Percentiles rank a stretch among this genome's conserved stretches.
Conservation (phyloP, 1,284 basidiomycete genomes). For the Cutaneotrichosporon spelunceum region DNA sequence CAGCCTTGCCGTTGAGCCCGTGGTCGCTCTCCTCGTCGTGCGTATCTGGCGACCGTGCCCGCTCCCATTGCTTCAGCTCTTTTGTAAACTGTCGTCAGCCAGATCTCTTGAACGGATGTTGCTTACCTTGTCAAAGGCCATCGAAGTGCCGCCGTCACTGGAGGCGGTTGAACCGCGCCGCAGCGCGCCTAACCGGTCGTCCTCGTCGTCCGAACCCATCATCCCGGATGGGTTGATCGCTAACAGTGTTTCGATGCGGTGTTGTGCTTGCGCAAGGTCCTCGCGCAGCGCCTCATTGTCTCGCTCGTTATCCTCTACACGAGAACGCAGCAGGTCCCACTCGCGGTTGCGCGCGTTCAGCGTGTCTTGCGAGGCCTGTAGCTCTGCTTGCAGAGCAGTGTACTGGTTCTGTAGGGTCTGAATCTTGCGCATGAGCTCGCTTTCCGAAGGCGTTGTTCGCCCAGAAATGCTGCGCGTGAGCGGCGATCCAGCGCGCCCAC, state of each 20-base stretch:
- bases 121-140: conserved; percentile 48
- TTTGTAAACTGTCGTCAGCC: conserved; percentile 39
- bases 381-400: conserved; percentile 67
- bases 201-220: conserved; percentile 33
- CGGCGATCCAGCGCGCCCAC: conserved; percentile 58
- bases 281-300: conserved; percentile 59
- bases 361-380: conserved; percentile 73
- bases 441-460: conserved; percentile 70
- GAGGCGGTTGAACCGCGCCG: conserved; percentile 24
- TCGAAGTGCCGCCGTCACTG: conserved; percentile 38
- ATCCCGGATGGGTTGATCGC: conserved; percentile 37
- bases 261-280: conserved; percentile 69
- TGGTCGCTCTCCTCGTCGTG: conserved; percentile 4
- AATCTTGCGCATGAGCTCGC: conserved; percentile 59
- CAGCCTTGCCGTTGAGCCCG: conserved; percentile 4
- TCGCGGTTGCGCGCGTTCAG: conserved; percentile 68
- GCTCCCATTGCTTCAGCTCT: conserved; percentile 49
- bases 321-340: conserved; percentile 58
- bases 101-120: not conserved
- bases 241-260: conserved; percentile 50
- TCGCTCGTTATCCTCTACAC: conserved; percentile 44
- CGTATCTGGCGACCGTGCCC: conserved; percentile 37
- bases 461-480: conserved; percentile 66
- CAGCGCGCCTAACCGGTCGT: conserved; percentile 19
- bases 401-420: conserved; percentile 72